Evolutionary conservation across 495 filamentous ascomycete species (phyloP).

Genomic region (Xylaria venustula): DNA sequence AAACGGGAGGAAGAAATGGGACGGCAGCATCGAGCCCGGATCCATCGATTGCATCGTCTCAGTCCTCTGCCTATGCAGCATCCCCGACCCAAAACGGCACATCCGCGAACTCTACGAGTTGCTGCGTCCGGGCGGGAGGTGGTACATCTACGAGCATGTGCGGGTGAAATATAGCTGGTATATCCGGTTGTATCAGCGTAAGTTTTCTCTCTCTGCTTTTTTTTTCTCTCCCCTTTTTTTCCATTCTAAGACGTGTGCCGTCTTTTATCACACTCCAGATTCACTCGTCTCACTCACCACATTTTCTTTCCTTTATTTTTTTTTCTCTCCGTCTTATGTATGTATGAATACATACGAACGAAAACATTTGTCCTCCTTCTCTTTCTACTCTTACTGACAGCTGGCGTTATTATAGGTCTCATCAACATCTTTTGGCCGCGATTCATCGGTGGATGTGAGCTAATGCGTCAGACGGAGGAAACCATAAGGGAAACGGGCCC

Average conservation of each 20-base stretch:
- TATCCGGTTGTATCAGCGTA: constrained; percentile 51
- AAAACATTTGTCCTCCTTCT: no score
- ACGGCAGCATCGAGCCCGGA: constrained; percentile 45
- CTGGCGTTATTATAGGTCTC: constrained; percentile 23
- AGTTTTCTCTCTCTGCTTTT: constrained; percentile 30
- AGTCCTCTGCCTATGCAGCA: constrained; percentile 69
- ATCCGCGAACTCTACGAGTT: constrained; percentile 58
- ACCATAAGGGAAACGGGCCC: constrained; percentile 52
- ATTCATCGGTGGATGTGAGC: constrained; percentile 59
- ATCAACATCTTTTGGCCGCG: constrained; percentile 51
- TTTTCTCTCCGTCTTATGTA: no score
- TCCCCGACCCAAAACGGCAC: constrained; percentile 60
- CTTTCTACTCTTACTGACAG: background rate
- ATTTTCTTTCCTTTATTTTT: no score
- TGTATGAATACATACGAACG: no score
- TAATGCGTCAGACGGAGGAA: constrained; percentile 55
- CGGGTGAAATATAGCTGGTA: constrained; percentile 40
- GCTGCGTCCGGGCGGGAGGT: constrained; percentile 63
- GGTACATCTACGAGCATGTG: constrained; percentile 75
- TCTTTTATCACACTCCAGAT: background rate
- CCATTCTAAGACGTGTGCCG: background rate
- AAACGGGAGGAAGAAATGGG: constrained; percentile 22
- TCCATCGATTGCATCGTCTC: constrained; percentile 68
- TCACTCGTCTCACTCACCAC: no score
- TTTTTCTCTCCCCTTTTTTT: background rate